These are phyloP conservation scores for Olyra latifolia DNA, from an alignment of 176 grass and related monocot genomes.

Conservation along the genomic window DNA sequence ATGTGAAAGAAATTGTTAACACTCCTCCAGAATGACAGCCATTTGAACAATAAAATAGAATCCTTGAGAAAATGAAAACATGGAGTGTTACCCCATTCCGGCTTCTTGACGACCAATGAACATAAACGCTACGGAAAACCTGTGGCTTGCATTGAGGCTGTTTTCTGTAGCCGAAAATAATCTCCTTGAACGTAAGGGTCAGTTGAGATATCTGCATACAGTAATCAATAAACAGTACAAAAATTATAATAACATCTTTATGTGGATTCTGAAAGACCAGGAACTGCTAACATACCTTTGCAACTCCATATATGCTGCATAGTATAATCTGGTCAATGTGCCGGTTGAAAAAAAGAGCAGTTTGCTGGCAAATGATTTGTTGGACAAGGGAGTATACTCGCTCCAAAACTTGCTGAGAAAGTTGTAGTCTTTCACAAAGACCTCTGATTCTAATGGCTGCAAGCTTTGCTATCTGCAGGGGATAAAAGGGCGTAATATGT, in stretches of 20 bases:
- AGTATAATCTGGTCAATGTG: slow-evolving; percentile 98
- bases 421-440: slow-evolving; percentile 87
- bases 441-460: slow-evolving; percentile 94
- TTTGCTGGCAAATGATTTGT: slow-evolving; percentile 80
- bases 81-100: slow-evolving; percentile 65
- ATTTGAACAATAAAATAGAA: slow-evolving; percentile 19
- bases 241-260: slow-evolving; percentile 4
- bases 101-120: slow-evolving; percentile 77
- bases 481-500: slow-evolving; percentile 3
- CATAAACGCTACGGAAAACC: slow-evolving; percentile 92
- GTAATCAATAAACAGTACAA: slow-evolving; percentile 1
- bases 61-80: slow-evolving; percentile 7
- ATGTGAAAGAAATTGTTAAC: slow-evolving; percentile 17
- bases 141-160: slow-evolving; percentile 97
- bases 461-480: slow-evolving; percentile 74
- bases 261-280: not conserved
- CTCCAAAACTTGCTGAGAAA: slow-evolving; percentile 78
- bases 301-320: slow-evolving; percentile 94
- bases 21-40: not conserved
- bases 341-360: slow-evolving; percentile 87
- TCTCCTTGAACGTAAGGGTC: slow-evolving; percentile 89
- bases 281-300: slow-evolving; percentile 57
- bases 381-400: slow-evolving; percentile 83
- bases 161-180: slow-evolving; percentile 96
- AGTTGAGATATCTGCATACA: slow-evolving; percentile 79